Evolutionary conservation across 2,329 filamentous ascomycete genomes (phyloP), one percentile per base, ranked within the genome.

Genomic region (Purpureocillium takamizusanense): DNA sequence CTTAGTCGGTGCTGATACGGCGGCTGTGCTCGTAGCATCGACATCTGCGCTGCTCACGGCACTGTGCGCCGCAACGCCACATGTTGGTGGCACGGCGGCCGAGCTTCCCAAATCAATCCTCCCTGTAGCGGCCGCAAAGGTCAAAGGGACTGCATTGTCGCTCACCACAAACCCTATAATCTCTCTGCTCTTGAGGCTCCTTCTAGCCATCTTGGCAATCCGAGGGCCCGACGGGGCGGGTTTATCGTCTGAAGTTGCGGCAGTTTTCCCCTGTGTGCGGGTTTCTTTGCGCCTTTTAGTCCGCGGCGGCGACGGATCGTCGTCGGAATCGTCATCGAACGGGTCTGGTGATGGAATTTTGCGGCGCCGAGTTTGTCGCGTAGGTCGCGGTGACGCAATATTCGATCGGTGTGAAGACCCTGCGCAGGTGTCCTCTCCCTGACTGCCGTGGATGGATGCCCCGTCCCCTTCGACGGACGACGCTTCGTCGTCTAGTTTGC

Each of bases 121-220:
- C 7, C 12, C 31, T 7, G 42, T 40, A 2, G 45, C 42, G 35
- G 37, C 42, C 1, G 48, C 42, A 30, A 49, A 50, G 11, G 50
- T 46, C 3, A 41, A 36, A 13, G 44, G 37, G 17, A 48, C 39
- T 3, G 40, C 15, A 7, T 40, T 41, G 48, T 47, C 15, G 51
- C 33, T 8, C 52, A 25, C 21, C 21, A 25, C 37, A 33, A 62
- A 65, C 3, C 68, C 67, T 36, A 71, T 56, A n/a, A 71, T 59
- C 40, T 71, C 68, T 43, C 54, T 66, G 48, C 68, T 69, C 42
- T 60, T 67, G 33, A 70, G 52, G 31, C 63, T 62, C 46, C 62
- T 68, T 16, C 62, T 60, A 17, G 57, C 51, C 41, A 71, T 53
- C 31, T 51, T 61, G 1, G 59, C 56, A 14, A 70, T 55, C 8